phyloP scores from a whole-genome alignment of 2,329 filamentous ascomycete genomes.

The Colletotrichum caudatum region DNA sequence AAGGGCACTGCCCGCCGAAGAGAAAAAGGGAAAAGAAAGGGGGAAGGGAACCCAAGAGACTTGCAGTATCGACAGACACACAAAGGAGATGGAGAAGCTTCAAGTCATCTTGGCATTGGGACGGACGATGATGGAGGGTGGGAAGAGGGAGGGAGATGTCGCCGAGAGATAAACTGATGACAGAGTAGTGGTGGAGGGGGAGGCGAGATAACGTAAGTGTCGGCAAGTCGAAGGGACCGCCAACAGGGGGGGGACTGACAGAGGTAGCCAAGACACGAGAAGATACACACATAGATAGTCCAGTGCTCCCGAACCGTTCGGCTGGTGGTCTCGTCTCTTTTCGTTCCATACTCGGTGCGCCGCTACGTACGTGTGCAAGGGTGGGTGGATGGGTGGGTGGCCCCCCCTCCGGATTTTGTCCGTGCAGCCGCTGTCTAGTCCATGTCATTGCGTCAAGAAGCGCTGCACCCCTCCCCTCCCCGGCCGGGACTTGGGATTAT shows the following conservation, averaged over 20 bases:
- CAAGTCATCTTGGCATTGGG: slow-evolving; percentile 36
- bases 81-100: slow-evolving; percentile 15
- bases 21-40: slow-evolving; percentile 20
- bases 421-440: slow-evolving; percentile 37
- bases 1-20: slow-evolving; percentile 35
- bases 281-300: too few relatives aligned
- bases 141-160: slow-evolving; percentile 9
- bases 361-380: neutral
- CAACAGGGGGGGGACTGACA: neutral
- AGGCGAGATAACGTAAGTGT: neutral
- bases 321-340: slow-evolving; percentile 13
- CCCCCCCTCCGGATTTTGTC: slow-evolving; percentile 2
- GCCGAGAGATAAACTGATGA: slow-evolving; percentile 18
- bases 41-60: slow-evolving; percentile 9
- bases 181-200: neutral
- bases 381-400: too few relatives aligned
- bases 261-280: neutral
- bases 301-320: neutral
- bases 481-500: neutral
- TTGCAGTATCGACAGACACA: slow-evolving; percentile 9
- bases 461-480: slow-evolving; percentile 8
- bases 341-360: neutral
- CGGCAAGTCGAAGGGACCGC: neutral
- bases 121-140: slow-evolving; percentile 8
- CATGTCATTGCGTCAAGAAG: slow-evolving; percentile 38